Conservation (phyloP, 2,329 filamentous ascomycete genomes). For the Pestalotiopsis sp. region DNA sequence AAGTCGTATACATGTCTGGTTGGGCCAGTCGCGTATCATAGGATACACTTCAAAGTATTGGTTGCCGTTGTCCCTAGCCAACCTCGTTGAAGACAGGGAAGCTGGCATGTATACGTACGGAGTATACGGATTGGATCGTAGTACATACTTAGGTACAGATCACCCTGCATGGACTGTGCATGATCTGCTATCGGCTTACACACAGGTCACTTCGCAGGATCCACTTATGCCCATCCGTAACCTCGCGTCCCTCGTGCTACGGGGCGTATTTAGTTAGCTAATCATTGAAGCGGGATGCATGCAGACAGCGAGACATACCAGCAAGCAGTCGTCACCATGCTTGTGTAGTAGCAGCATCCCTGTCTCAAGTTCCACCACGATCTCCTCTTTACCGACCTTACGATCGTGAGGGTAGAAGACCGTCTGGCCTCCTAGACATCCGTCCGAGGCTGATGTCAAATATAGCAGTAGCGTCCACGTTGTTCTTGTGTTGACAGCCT, state of each 20-base stretch:
- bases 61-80: not conserved
- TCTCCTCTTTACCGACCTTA: conserved; percentile 60
- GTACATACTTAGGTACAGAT: not conserved
- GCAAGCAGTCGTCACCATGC: conserved; percentile 85
- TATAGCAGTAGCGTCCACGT: conserved; percentile 94
- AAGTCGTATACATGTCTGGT: not conserved
- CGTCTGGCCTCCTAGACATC: conserved; percentile 84
- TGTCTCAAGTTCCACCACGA: conserved; percentile 76
- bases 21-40: not conserved
- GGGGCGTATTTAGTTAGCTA: not conserved
- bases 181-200: not conserved
- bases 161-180: not conserved
- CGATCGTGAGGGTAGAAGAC: conserved; percentile 82
- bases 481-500: conserved; percentile 62
- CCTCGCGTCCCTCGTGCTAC: conserved; percentile 83
- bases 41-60: not conserved
- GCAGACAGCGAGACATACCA: conserved; percentile 51
- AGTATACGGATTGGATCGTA: not conserved
- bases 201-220: not conserved
- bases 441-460: conserved; percentile 73
- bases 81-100: not conserved
- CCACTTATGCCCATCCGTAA: conserved; percentile 46
- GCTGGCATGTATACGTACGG: not conserved
- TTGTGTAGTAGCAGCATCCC: conserved; percentile 86
- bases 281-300: conserved; percentile 12